These are phyloP conservation scores for Corylus avellana DNA, from an alignment of 306 rosid genomes.

Conservation along the genomic window DNA sequence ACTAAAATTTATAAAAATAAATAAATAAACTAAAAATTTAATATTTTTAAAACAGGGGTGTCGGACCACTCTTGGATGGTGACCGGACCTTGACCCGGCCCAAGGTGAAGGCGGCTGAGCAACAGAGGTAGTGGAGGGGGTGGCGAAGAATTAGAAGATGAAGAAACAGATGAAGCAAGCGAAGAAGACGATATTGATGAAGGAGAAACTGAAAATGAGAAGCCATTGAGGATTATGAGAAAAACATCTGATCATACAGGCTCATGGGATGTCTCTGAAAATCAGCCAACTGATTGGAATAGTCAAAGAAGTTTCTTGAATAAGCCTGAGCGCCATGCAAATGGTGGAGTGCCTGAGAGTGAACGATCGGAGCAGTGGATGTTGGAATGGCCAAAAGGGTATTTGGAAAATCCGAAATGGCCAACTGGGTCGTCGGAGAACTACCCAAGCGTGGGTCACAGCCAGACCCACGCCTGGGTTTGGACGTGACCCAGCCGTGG, in stretches of 20 bases:
- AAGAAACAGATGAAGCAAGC: slow-evolving; percentile 12
- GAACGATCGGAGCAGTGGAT: slow-evolving; percentile 48
- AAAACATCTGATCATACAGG: slow-evolving; percentile 27
- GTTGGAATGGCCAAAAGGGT: slow-evolving; percentile 46
- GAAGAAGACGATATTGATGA: slow-evolving; percentile 17
- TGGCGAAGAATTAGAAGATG: slow-evolving; percentile 17
- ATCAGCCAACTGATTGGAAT: slow-evolving; percentile 20
- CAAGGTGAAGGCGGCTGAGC: background rate
- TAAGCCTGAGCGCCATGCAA: slow-evolving; percentile 18
- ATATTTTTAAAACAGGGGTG: no score
- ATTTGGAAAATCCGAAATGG: slow-evolving; percentile 3
- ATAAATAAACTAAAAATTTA: no score
- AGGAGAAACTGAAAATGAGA: slow-evolving; percentile 35
- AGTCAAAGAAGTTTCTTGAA: background rate
- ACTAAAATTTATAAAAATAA: no score
- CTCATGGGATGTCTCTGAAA: slow-evolving; percentile 3
- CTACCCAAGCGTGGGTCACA: no score
- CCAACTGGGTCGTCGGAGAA: slow-evolving; percentile 20
- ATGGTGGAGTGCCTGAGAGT: slow-evolving; percentile 27
- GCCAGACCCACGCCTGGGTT: no score
- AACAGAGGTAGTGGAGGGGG: slow-evolving; percentile 16
- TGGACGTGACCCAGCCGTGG: no score
- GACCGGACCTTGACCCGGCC: background rate
- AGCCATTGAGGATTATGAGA: slow-evolving; percentile 27
- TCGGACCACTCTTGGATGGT: no score